Evolutionary conservation across 2,329 filamentous ascomycete genomes (phyloP).

Genomic region (Acarospora socialis): DNA sequence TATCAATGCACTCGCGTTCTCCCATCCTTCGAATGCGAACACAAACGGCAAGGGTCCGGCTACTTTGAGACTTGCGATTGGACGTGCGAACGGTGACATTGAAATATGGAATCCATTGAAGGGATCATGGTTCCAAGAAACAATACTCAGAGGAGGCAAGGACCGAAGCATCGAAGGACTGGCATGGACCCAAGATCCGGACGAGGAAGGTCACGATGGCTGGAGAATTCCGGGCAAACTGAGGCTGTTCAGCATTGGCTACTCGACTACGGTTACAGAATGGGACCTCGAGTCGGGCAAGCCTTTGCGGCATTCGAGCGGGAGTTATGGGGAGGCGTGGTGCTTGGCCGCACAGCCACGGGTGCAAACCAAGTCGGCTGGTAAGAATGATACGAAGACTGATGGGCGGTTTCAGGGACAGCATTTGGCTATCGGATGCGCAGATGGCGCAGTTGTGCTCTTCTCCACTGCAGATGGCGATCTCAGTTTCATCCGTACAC

Average conservation of each 20-base stretch:
- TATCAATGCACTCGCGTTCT: slow-evolving; percentile 92
- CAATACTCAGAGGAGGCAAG: slow-evolving; percentile 66
- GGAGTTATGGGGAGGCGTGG: slow-evolving; percentile 94
- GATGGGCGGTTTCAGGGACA: slow-evolving; percentile 26
- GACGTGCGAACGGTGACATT: slow-evolving; percentile 86
- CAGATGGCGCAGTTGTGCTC: slow-evolving; percentile 76
- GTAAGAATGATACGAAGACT: slow-evolving; percentile 21
- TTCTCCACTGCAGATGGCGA: slow-evolving; percentile 77
- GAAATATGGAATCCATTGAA: slow-evolving; percentile 90
- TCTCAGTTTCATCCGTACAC: slow-evolving; percentile 61
- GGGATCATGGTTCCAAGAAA: slow-evolving; percentile 81
- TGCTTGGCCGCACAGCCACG: slow-evolving; percentile 78
- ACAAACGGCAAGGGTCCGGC: slow-evolving; percentile 35
- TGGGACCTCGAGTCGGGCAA: slow-evolving; percentile 77
- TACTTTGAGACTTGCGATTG: slow-evolving; percentile 67
- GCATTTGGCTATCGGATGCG: slow-evolving; percentile 75
- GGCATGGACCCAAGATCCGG: slow-evolving; percentile 78
- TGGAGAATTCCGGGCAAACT: slow-evolving; percentile 54
- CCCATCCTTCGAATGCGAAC: slow-evolving; percentile 48
- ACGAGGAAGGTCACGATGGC: slow-evolving; percentile 46
- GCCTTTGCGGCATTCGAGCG: slow-evolving; percentile 69
- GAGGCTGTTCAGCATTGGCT: slow-evolving; percentile 90
- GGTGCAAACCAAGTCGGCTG: slow-evolving; percentile 26
- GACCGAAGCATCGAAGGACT: slow-evolving; percentile 81
- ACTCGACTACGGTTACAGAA: slow-evolving; percentile 81